A percentile compares a stretch with the other conserved stretches of the same genome.
Evolutionary conservation across 2,329 filamentous ascomycete species (phyloP).

Genomic region (Fusarium paranaense): DNA sequence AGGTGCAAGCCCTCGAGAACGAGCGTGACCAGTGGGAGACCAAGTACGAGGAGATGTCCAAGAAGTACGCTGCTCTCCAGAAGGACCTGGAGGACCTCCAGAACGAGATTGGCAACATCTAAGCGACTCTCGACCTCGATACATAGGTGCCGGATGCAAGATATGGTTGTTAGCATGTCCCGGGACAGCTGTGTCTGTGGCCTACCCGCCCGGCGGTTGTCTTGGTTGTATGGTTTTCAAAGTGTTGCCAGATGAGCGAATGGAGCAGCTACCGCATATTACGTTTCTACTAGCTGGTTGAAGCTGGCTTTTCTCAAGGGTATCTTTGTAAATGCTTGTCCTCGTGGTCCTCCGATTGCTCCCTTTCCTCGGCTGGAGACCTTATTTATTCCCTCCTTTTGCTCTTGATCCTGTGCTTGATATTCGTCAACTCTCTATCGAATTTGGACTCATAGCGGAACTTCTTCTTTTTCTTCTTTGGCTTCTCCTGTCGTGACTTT

Average conservation of each 20-base stretch:
- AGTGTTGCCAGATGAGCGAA: constrained; percentile 45
- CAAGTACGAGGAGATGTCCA: constrained; percentile 98
- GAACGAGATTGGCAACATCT: constrained; percentile 93
- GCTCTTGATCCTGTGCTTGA: constrained; percentile 78
- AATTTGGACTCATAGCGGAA: constrained; percentile 93
- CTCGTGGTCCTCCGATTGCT: constrained; percentile 28
- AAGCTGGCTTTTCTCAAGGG: constrained; percentile 45
- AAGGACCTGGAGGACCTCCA: constrained; percentile 94
- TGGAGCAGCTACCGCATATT: constrained; percentile 47
- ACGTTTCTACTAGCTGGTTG: constrained; percentile 47
- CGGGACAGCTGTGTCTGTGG: constrained; percentile 24
- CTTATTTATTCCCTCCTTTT: constrained; percentile 32
- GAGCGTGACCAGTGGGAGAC: constrained; percentile 94
- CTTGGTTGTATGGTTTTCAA: constrained; percentile 41
- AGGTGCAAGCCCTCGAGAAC: constrained; percentile 95
- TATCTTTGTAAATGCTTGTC: constrained; percentile 45
- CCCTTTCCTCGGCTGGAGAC: constrained; percentile 24
- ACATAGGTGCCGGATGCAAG: constrained; percentile 37
- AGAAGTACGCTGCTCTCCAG: constrained; percentile 86
- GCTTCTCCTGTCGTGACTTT: constrained; percentile 53
- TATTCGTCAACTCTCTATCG: constrained; percentile 80
- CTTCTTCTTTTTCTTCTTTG: constrained; percentile 88
- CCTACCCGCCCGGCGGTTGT: constrained; percentile 32
- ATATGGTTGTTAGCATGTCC: constrained; percentile 32
- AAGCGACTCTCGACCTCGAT: constrained; percentile 51